Evolutionary conservation across 352 stramenopile species (phyloP).

Genomic region (Globisporangium spiculum): DNA sequence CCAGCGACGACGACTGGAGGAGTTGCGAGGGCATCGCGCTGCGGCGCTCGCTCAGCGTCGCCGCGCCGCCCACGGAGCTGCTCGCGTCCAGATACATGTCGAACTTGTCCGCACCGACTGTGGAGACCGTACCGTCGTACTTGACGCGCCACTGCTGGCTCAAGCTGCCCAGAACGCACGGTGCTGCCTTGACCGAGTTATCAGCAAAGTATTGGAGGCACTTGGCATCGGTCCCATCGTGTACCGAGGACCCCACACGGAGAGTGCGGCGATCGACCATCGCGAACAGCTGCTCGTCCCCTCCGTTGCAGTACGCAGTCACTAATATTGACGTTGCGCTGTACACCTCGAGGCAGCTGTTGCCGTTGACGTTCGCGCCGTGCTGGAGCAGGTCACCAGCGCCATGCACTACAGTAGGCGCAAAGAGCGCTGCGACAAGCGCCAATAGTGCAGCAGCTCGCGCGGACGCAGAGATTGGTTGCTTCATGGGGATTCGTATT

Average conservation of each 20-base stretch:
- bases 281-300: not conserved
- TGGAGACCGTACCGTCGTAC: not conserved
- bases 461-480: too few relatives aligned
- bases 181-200: not conserved
- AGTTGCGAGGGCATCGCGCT: not conserved
- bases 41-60: not conserved
- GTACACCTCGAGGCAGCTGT: slow-evolving; percentile 4
- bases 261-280: not conserved
- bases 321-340: not conserved
- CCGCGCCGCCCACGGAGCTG: not conserved
- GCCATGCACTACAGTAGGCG: not conserved
- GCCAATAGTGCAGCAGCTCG: too few relatives aligned
- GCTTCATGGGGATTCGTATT: too few relatives aligned
- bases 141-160: slow-evolving; percentile 5
- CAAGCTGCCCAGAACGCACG: not conserved
- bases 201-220: not conserved
- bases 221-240: not conserved
- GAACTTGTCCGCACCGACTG: not conserved
- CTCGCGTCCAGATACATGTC: slow-evolving; percentile 1
- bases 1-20: not conserved
- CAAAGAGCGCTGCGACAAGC: too few relatives aligned
- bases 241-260: not conserved
- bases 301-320: slow-evolving; percentile 4
- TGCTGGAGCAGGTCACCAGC: slow-evolving; percentile 7
- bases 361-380: slow-evolving; percentile 1